Conservation (phyloP, 192 early-diverging fungal genomes). For the Endogone sp. region DNA sequence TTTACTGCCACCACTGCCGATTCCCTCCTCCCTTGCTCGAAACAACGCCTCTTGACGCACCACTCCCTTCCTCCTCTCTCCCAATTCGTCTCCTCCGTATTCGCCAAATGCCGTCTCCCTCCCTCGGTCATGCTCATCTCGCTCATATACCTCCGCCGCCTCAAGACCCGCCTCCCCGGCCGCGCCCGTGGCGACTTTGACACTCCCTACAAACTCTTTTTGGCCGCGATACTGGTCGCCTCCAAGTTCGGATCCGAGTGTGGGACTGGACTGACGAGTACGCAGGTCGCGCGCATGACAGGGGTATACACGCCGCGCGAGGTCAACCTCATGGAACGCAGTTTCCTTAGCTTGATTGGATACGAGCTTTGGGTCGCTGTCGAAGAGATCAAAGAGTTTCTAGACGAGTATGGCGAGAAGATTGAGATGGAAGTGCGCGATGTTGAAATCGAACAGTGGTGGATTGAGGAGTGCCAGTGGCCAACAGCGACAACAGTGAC, state of each 20-base stretch:
- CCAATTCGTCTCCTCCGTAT: slow-evolving; percentile 30
- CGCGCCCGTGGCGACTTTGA: slow-evolving; percentile 64
- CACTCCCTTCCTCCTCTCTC: slow-evolving; percentile 23
- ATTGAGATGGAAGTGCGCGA: slow-evolving; percentile 26
- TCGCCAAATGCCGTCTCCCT: slow-evolving; percentile 19
- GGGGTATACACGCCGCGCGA: slow-evolving; percentile 33
- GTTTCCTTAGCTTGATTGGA: slow-evolving; percentile 23
- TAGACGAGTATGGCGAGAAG: slow-evolving; percentile 25
- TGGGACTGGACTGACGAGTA: slow-evolving; percentile 29
- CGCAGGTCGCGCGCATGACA: slow-evolving; percentile 36
- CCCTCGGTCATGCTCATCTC: slow-evolving; percentile 47
- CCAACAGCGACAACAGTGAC: background rate
- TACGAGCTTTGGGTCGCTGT: slow-evolving; percentile 38
- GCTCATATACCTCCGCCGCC: slow-evolving; percentile 66
- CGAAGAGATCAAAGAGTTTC: slow-evolving; percentile 40
- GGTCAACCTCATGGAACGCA: slow-evolving; percentile 31
- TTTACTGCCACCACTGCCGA: background rate
- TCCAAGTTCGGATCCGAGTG: slow-evolving; percentile 60
- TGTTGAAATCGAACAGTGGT: background rate
- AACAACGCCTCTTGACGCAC: slow-evolving; percentile 9
- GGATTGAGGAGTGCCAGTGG: background rate
- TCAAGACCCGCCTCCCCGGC: slow-evolving; percentile 55
- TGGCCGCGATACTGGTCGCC: slow-evolving; percentile 64
- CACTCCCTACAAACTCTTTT: slow-evolving; percentile 70
- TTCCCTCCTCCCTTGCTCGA: background rate